These are phyloP conservation scores for Colletotrichum spaethianum DNA, from an alignment of 2,329 filamentous ascomycete genomes.

Conservation along the genomic window DNA sequence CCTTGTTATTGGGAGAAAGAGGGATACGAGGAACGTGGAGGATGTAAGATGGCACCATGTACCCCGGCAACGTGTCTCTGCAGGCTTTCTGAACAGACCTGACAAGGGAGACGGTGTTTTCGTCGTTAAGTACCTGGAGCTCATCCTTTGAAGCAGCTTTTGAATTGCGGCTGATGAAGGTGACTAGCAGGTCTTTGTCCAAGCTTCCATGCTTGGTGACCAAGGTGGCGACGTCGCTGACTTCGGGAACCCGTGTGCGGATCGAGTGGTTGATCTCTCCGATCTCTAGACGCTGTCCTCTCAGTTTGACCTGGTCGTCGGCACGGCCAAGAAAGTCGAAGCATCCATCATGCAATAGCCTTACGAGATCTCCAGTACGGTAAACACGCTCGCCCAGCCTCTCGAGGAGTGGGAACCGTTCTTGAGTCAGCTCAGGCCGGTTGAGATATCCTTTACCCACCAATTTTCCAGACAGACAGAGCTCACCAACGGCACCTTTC, in stretches of 20 bases:
- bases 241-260: constrained; percentile 66
- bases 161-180: constrained; percentile 72
- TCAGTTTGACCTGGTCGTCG: constrained; percentile 93
- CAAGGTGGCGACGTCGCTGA: constrained; percentile 82
- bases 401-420: constrained; percentile 79
- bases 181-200: constrained; percentile 86
- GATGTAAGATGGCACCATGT: constrained; percentile 93
- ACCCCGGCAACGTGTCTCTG: constrained; percentile 77
- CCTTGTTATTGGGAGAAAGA: constrained; percentile 91
- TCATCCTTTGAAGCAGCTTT: background rate
- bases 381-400: constrained; percentile 77
- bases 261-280: constrained; percentile 93
- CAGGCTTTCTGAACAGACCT: constrained; percentile 65
- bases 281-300: constrained; percentile 90
- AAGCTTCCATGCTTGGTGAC: constrained; percentile 79
- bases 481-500: constrained; percentile 85
- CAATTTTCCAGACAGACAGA: constrained; percentile 88
- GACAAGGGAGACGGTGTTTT: constrained; percentile 42
- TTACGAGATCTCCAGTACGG: constrained; percentile 89
- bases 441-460: constrained; percentile 94
- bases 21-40: constrained; percentile 80
- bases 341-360: constrained; percentile 83
- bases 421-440: constrained; percentile 80
- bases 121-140: constrained; percentile 45
- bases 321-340: constrained; percentile 91